A percentile compares a stretch with the other conserved stretches of the same genome.
Conservation (phyloP, 306 rosid genomes). For the Cicer judaicum region DNA sequence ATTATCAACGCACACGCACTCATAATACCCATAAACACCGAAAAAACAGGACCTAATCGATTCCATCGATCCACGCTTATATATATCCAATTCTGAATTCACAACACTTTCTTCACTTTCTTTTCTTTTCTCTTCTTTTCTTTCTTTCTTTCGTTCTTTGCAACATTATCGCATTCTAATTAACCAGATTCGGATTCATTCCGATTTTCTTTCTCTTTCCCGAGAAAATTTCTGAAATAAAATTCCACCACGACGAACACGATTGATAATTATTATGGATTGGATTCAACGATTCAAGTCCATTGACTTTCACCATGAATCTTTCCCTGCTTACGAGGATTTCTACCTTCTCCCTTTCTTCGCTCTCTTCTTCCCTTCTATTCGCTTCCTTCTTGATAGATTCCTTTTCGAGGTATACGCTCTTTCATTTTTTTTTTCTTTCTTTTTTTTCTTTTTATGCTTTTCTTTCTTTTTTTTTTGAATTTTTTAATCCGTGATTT, state of each 20-base stretch:
- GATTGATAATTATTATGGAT: conserved; percentile 28
- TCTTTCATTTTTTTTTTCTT: not conserved
- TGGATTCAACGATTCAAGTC: conserved; percentile 49
- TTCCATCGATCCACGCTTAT: conserved; percentile 1
- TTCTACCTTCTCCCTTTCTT: conserved; percentile 73
- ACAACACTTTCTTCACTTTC: too few relatives aligned
- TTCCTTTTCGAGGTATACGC: conserved; percentile 84
- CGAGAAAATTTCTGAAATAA: conserved; percentile 31
- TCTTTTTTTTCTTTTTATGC: not conserved
- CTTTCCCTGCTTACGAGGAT: conserved; percentile 75
- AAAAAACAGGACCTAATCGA: not conserved
- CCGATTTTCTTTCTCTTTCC: conserved; percentile 43
- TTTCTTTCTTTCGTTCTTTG: not conserved
- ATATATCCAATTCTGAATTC: not conserved
- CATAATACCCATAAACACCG: too few relatives aligned
- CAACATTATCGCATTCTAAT: not conserved
- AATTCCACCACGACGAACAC: not conserved
- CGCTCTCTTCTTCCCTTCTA: conserved; percentile 71
- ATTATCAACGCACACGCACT: not conserved
- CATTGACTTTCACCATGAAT: conserved; percentile 76
- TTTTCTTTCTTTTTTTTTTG: not conserved
- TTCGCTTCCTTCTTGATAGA: conserved; percentile 82
- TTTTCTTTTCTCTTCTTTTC: not conserved
- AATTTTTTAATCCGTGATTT: not conserved
- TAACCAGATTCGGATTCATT: conserved; percentile 37